Evolutionary conservation across 2,329 filamentous ascomycete genomes (phyloP), one percentile per base, ranked within the genome.

Genomic region (Dothideomycetes sp.): DNA sequence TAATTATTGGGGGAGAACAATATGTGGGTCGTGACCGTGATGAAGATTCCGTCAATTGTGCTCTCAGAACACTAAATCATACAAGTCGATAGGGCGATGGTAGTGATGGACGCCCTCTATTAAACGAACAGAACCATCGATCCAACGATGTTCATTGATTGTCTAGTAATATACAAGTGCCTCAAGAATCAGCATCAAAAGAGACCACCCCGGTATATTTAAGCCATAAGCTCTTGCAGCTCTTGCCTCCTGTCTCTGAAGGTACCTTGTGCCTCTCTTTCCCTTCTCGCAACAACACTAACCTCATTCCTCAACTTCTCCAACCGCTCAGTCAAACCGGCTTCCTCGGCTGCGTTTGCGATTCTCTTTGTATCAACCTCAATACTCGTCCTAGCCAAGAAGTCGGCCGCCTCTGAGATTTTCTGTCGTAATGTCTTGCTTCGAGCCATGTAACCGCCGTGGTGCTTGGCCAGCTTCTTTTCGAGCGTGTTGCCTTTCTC

Each of bases 371-470:
- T 78, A 51, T 82, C 74, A 0, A 94, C 69, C 1, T 85, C 83
- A 40, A 78, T 67, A 33, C 66, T 76, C 3, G 84, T 82, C 64
- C 84, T 83, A 43, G 81, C 76, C 11, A 95, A 69, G 2, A 82
- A 82, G 15, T 78, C 74, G 18, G 78, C 76, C 1, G 86, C 84
- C 49, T 87, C 83, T 13, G 64, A 62, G 47, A 93, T 84, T 66
- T 94, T 96, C 45, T 79, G 74, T 16, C 78, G 76, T 18, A 98
- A 72, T 51, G 77, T 79, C 61, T 87, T 87, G 23, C 85, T 79
- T 22, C 91, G 82, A 51, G 87, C 80, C 59, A 88, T 80, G 64
- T 98, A 98, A 11, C 91, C 91, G 17, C 88, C 88, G 2, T 94
- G 77, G 53, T 91, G 81, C 40, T 94, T 70, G 0, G 73, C 71